Percentiles rank a stretch among this genome's conserved stretches.
These are phyloP conservation scores for Pythium aristosporum DNA, from an alignment of 352 stramenopile genomes.

Conservation along the genomic window DNA sequence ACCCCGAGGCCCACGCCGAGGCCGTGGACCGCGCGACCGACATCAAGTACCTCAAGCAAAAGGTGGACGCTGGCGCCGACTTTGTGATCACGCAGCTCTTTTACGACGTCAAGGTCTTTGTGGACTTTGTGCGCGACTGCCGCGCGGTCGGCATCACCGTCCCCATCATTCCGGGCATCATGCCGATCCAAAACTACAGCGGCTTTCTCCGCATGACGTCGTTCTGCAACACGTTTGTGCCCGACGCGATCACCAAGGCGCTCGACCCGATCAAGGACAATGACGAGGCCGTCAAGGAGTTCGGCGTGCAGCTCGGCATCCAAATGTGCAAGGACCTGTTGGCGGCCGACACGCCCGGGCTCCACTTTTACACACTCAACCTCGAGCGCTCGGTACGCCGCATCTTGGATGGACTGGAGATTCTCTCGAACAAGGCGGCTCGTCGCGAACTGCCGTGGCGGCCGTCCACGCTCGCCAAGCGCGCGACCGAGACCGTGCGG, in stretches of 20 bases:
- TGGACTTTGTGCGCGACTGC: conserved; percentile 93
- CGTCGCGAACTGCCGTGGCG: conserved; percentile 91
- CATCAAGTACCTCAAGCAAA: conserved; percentile 97
- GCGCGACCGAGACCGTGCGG: conserved; percentile 88
- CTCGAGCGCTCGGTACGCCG: conserved; percentile 87
- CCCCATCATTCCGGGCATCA: conserved; percentile 98
- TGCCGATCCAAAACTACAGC: conserved; percentile 98
- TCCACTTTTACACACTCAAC: conserved; percentile 97
- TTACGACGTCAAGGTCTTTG: conserved; percentile 96
- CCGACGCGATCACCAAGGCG: conserved; percentile 70
- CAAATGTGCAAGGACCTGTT: conserved; percentile 94
- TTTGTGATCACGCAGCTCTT: conserved; percentile 99
- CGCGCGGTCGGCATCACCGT: conserved; percentile 89
- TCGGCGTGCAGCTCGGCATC: conserved; percentile 94
- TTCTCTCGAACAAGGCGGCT: conserved; percentile 44
- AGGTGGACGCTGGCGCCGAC: conserved; percentile 96
- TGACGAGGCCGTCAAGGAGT: conserved; percentile 94
- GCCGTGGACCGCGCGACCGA: conserved; percentile 87
- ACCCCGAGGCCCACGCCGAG: conserved; percentile 97
- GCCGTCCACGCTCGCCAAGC: conserved; percentile 87
- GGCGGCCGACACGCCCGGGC: conserved; percentile 77
- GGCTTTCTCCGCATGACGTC: conserved; percentile 98
- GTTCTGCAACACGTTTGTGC: conserved; percentile 96
- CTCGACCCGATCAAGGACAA: conserved; percentile 96
- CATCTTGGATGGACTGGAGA: conserved; percentile 80